Percentiles rank a stretch among this genome's conserved stretches.
Evolutionary conservation across 1,284 basidiomycete genomes (phyloP).

Genomic region (Cutaneotrichosporon spelunceum): DNA sequence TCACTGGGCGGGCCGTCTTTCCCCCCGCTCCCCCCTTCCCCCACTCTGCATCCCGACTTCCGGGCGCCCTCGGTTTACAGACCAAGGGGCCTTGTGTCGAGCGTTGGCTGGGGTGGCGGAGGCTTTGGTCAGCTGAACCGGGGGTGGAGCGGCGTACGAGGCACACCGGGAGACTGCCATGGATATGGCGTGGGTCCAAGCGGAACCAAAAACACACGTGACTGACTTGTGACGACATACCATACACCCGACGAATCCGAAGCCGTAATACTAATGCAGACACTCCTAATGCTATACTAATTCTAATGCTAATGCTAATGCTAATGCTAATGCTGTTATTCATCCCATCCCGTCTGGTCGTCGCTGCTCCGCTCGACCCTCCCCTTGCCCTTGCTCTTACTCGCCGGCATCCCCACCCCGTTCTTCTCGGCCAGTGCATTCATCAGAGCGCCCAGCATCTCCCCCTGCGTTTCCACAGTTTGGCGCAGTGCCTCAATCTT

Average conservation of each 20-base stretch:
- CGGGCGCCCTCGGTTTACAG: no score
- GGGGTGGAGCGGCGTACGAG: neutral
- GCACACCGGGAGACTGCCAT: neutral
- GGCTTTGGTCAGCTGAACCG: no score
- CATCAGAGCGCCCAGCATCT: slow-evolving; percentile 23
- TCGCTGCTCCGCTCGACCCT: neutral
- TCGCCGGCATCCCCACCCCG: neutral
- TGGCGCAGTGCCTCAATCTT: slow-evolving; percentile 46
- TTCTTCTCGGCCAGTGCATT: slow-evolving; percentile 12
- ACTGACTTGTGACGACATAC: neutral
- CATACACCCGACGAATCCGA: no score
- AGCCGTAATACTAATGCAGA: neutral
- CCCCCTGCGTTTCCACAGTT: slow-evolving; percentile 46
- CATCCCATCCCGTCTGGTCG: neutral
- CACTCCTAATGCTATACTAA: no score
- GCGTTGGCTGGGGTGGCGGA: no score
- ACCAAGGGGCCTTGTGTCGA: no score
- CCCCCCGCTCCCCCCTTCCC: no score
- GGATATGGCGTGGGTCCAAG: neutral
- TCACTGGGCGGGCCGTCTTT: no score
- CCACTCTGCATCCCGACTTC: no score
- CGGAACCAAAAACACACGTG: neutral
- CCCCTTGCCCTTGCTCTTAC: slow-evolving; percentile 11
- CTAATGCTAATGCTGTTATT: neutral
- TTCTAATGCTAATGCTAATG: neutral